Evolutionary conservation across 768 basidiomycete species (phyloP).

Genomic region (Leucocoprinus sp.): DNA sequence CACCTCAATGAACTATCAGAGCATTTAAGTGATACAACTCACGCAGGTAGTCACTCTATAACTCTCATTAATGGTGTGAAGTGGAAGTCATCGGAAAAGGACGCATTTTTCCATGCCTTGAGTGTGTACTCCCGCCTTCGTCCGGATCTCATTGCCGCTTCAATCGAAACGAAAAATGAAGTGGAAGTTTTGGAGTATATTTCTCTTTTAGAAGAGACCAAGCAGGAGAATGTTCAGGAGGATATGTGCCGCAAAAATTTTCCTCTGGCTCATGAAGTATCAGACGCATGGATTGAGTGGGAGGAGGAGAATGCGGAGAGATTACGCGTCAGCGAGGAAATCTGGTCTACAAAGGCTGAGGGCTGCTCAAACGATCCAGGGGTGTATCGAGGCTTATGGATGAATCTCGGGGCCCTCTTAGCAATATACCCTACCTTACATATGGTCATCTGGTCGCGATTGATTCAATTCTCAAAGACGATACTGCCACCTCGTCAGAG

Average conservation of each 20-base stretch:
- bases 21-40: neutral
- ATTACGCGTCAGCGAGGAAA: constrained; percentile 21
- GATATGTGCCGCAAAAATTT: constrained; percentile 56
- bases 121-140: constrained; percentile 59
- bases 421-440: neutral
- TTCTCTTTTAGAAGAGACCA: constrained; percentile 37
- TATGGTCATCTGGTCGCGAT: constrained; percentile 4
- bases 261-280: constrained; percentile 61
- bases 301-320: constrained; percentile 38
- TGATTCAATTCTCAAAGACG: constrained; percentile 1
- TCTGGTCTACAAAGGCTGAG: constrained; percentile 14
- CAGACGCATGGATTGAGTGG: constrained; percentile 37
- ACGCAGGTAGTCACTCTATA: neutral
- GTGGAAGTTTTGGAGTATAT: constrained; percentile 66
- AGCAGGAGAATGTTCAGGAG: constrained; percentile 3
- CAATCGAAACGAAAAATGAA: constrained; percentile 56
- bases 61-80: constrained; percentile 20
- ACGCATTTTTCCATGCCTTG: constrained; percentile 64
- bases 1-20: neutral
- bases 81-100: constrained; percentile 68
- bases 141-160: constrained; percentile 68
- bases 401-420: neutral
- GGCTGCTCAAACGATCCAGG: neutral
- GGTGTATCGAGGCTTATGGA: neutral
- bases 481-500: constrained; percentile 6